Base-by-base conservation (phyloP, 768 basidiomycete genomes). In the Phaeotremella skinneri region DNA sequence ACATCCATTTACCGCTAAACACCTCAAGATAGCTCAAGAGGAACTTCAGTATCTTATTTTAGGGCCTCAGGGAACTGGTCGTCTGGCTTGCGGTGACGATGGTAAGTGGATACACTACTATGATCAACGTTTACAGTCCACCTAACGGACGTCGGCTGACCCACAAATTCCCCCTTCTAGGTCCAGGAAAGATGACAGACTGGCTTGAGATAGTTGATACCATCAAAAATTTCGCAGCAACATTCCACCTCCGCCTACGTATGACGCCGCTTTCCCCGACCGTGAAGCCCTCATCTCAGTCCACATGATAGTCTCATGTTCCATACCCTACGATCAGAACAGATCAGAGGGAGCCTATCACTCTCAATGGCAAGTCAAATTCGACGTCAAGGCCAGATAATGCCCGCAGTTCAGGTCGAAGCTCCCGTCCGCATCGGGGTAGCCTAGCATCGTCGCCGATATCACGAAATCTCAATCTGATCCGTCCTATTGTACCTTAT, bases 131-230 rank as follows among this genome's bases (percentile, higher is more conserved):
- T 30, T 11, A 29, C 26, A 29, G 31, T 39, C 2, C 21, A 25
- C 16, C 27, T 7, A n/a, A n/a, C n/a, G n/a, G n/a, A n/a, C n/a
- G n/a, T n/a, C n/a, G n/a, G n/a, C n/a, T n/a, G n/a, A 25, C 26
- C 4, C 2, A 42, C 30, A 2, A 3, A n/a, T n/a, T n/a, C n/a
- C n/a, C n/a, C n/a, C n/a, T 39, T 41, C n/a, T 57, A 92, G 91
- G 92, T 4, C 63, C 89, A 0, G 94, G 94, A 13, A 94, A 93
- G 1, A 98, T 98, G 94, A 87, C 88, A 1, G 93, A 97, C 68
- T 98, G 94, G 94, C 81, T 79, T 47, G 91, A 97, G 49, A 89
- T 98, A 31, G 79, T 80, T 16, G 42, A 70, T 29, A 70, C 78
- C 2, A 78, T 80, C 31, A 68, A 75, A 31, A 67, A 71, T 27